A percentile compares a stretch with the other conserved stretches of the same genome.
These are phyloP conservation scores for Allium fistulosum DNA, from an alignment of 106 monocot species.

Conservation along the genomic window DNA sequence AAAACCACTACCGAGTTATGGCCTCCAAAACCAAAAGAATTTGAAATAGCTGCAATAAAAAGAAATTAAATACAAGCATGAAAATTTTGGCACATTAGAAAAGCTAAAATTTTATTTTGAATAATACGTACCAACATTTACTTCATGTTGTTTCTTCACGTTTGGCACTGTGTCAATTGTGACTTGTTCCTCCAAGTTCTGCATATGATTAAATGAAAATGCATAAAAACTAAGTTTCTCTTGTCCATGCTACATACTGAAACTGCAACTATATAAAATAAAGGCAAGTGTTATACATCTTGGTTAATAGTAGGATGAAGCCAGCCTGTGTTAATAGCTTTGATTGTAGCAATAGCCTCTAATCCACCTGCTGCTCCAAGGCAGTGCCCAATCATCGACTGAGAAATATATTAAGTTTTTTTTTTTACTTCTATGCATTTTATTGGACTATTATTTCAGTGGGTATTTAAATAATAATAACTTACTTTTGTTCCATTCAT, in stretches of 20 bases:
- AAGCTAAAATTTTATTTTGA: not conserved
- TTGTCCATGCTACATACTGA: too few species aligned
- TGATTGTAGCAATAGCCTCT: constrained; percentile 83
- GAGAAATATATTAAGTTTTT: not conserved
- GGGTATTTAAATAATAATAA: not conserved
- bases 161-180: constrained; percentile 35
- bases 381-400: constrained; percentile 65
- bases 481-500: constrained; percentile 52
- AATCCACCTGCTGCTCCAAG: constrained; percentile 92
- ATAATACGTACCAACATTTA: constrained; percentile 28
- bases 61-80: not conserved
- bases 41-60: constrained; percentile 37
- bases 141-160: constrained; percentile 32
- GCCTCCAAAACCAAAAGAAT: constrained; percentile 66
- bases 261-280: too few species aligned
- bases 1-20: constrained; percentile 71
- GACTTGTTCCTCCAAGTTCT: constrained; percentile 35
- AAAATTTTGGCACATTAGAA: not conserved
- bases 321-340: constrained; percentile 20
- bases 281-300: constrained; percentile 1
- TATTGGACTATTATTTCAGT: too few species aligned
- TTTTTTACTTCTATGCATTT: too few species aligned
- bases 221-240: not conserved
- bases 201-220: not conserved
- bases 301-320: constrained; percentile 23